These are phyloP conservation scores for Apiotrichum porosum DNA, from an alignment of 1,284 basidiomycete species.

Conservation along the genomic window DNA sequence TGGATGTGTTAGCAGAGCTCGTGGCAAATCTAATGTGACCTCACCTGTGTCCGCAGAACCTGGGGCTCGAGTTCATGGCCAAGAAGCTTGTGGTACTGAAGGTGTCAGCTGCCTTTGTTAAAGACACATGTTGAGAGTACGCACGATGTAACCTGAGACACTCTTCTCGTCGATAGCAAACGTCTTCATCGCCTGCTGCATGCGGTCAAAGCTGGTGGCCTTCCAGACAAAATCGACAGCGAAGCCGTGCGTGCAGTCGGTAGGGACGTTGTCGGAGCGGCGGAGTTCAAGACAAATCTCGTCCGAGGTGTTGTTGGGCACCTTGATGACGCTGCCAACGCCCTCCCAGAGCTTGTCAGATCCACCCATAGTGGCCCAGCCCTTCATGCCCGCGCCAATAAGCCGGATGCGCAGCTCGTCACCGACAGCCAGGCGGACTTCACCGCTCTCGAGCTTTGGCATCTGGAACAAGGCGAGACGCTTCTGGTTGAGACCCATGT, in stretches of 20 bases:
- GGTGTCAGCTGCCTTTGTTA: constrained; percentile 6
- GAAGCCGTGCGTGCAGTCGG: constrained; percentile 90
- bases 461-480: constrained; percentile 93
- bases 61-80: constrained; percentile 94
- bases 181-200: constrained; percentile 99
- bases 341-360: constrained; percentile 70
- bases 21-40: constrained; percentile 77
- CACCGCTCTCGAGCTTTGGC: constrained; percentile 96
- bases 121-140: constrained; percentile 37
- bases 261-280: constrained; percentile 86
- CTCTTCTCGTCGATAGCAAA: constrained; percentile 99
- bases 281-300: constrained; percentile 94
- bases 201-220: constrained; percentile 96
- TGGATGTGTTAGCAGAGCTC: constrained; percentile 91
- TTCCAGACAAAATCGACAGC: constrained; percentile 99
- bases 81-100: constrained; percentile 91
- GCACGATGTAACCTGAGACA: constrained; percentile 93
- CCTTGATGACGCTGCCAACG: constrained; percentile 96
- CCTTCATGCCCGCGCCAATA: constrained; percentile 65
- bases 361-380: constrained; percentile 42
- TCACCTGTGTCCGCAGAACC: constrained; percentile 67
- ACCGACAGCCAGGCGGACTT: constrained; percentile 92
- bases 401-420: constrained; percentile 92
- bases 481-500: constrained; percentile 95
- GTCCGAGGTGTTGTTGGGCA: constrained; percentile 98